phyloP scores from a whole-genome alignment of 345 rosid species.

The Firmiana major region DNA sequence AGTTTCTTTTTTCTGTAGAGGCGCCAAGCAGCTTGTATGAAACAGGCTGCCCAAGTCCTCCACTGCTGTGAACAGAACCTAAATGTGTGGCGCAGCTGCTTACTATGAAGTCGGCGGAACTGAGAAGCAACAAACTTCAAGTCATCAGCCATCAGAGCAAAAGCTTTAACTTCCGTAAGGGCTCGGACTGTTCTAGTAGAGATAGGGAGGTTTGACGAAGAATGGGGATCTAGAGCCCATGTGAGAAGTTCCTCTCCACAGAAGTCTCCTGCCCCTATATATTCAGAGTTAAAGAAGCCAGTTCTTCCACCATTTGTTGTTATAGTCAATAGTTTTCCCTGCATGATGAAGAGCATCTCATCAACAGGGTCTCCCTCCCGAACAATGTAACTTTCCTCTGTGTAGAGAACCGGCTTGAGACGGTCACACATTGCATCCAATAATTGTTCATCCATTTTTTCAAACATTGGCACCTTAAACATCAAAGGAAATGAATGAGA shows the following conservation, averaged over 20 bases:
- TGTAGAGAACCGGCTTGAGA: constrained; percentile 73
- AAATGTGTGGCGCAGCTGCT: constrained; percentile 76
- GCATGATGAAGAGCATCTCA: constrained; percentile 88
- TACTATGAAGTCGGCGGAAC: constrained; percentile 80
- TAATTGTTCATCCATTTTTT: constrained; percentile 74
- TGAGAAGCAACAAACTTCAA: constrained; percentile 77
- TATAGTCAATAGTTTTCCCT: constrained; percentile 62
- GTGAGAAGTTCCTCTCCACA: constrained; percentile 91
- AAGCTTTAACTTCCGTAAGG: constrained; percentile 75
- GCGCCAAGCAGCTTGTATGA: constrained; percentile 85
- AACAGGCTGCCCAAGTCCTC: constrained; percentile 95
- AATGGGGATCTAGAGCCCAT: constrained; percentile 85
- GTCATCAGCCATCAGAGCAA: constrained; percentile 73
- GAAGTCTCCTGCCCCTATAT: constrained; percentile 76
- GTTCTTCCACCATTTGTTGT: constrained; percentile 82
- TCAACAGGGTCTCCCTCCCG: constrained; percentile 91
- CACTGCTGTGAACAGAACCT: constrained; percentile 83
- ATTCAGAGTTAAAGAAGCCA: constrained; percentile 65
- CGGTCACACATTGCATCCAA: constrained; percentile 84
- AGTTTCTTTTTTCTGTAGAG: constrained; percentile 66
- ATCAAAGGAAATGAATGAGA: not conserved
- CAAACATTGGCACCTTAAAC: constrained; percentile 73
- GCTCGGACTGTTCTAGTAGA: constrained; percentile 79
- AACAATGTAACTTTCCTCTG: constrained; percentile 74
- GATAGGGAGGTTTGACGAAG: constrained; percentile 71